Evolutionary conservation across 768 basidiomycete genomes (phyloP).

Genomic region (Lactifluus piperatus): DNA sequence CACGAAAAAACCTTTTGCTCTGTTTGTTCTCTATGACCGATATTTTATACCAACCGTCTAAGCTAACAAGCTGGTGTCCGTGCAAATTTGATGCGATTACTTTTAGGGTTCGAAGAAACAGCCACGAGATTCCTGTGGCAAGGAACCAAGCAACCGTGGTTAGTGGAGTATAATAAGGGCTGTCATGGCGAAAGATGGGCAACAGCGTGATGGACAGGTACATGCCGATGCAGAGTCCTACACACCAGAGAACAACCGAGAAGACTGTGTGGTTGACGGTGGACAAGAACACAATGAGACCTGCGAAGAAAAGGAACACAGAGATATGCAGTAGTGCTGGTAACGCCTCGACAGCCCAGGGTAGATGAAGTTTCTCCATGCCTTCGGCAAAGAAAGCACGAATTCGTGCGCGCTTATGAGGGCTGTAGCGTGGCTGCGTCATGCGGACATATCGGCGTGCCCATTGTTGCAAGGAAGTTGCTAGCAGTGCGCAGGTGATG

Average conservation of each 20-base stretch:
- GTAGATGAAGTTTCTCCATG: conserved; percentile 6
- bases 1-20: conserved; percentile 9
- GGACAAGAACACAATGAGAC: conserved; percentile 37
- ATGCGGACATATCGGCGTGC: conserved; percentile 13
- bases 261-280: conserved; percentile 21
- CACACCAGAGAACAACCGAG: conserved; percentile 6
- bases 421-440: conserved; percentile 10
- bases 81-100: conserved; percentile 4
- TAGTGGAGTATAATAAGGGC: conserved; percentile 22
- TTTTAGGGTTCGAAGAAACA: conserved; percentile 1
- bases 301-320: conserved; percentile 42
- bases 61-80: conserved; percentile 8
- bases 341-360: conserved; percentile 6
- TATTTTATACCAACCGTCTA: conserved; percentile 12
- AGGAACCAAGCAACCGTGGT: conserved; percentile 12
- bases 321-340: conserved; percentile 38
- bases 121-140: conserved; percentile 8
- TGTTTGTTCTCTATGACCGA: conserved; percentile 7
- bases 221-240: conserved; percentile 3
- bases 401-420: conserved; percentile 8
- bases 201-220: conserved; percentile 14
- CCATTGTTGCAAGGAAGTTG: conserved; percentile 14
- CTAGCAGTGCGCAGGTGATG: conserved; percentile 6
- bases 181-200: conserved; percentile 14
- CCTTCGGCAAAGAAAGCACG: conserved; percentile 14